Conservation (phyloP, 441 rosid genomes). For the Syzygium syzygioides region DNA sequence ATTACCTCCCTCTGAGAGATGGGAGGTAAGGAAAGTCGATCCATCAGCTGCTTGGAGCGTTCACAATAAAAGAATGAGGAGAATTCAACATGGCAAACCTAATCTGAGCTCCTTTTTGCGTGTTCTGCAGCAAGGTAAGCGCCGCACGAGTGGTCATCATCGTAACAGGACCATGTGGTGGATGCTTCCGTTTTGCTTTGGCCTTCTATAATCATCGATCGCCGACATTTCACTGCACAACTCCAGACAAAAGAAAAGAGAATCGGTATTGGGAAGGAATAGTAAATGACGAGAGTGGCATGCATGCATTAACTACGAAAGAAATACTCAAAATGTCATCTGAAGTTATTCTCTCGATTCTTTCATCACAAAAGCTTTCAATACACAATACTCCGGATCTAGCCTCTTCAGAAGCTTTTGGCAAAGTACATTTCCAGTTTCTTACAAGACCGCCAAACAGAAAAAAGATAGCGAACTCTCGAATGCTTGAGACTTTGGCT, state of each 20-base stretch:
- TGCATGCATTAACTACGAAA: not conserved
- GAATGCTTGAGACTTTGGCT: not conserved
- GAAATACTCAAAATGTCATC: not conserved
- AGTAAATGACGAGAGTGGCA: not conserved
- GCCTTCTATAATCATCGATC: not conserved
- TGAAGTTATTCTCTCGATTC: not conserved
- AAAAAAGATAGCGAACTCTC: not conserved
- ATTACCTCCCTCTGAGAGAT: not conserved
- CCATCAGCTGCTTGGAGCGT: not conserved
- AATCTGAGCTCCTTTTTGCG: not conserved
- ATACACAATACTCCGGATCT: not conserved
- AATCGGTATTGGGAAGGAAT: not conserved
- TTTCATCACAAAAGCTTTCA: not conserved
- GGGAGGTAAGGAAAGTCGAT: not conserved
- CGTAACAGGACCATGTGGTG: not conserved
- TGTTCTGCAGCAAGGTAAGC: not conserved
- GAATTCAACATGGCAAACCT: not conserved
- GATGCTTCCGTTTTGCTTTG: not conserved
- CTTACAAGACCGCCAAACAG: not conserved
- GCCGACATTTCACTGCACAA: not conserved
- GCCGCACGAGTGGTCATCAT: not conserved
- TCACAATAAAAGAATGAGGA: not conserved
- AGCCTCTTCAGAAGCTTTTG: not conserved
- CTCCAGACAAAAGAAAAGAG: not conserved
- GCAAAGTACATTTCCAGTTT: not conserved